Evolutionary conservation across 2,329 filamentous ascomycete genomes (phyloP).

Genomic region (Trichoderma sp.): DNA sequence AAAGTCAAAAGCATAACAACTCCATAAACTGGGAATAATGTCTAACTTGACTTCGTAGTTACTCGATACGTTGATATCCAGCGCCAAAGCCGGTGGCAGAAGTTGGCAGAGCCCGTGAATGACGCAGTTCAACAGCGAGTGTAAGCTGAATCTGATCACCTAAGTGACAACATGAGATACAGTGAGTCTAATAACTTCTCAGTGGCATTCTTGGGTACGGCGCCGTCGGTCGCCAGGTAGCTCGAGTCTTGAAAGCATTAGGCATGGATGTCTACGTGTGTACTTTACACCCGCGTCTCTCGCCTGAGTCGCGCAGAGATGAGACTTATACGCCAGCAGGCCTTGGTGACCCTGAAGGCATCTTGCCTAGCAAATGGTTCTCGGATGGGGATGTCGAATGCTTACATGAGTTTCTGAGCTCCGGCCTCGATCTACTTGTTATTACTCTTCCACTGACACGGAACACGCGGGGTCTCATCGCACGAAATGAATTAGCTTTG

Average conservation of each 20-base stretch:
- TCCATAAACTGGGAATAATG: not conserved
- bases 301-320: slow-evolving; percentile 65
- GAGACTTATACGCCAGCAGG: slow-evolving; percentile 67
- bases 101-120: slow-evolving; percentile 34
- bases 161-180: not conserved
- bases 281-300: slow-evolving; percentile 68
- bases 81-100: slow-evolving; percentile 46
- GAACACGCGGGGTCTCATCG: slow-evolving; percentile 53
- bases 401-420: slow-evolving; percentile 52
- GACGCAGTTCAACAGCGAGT: slow-evolving; percentile 52
- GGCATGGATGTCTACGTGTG: slow-evolving; percentile 76
- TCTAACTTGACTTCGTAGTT: slow-evolving; percentile 28
- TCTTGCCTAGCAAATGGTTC: slow-evolving; percentile 54
- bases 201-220: slow-evolving; percentile 58
- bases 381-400: slow-evolving; percentile 45
- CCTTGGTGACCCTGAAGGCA: slow-evolving; percentile 57
- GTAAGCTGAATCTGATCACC: slow-evolving; percentile 37
- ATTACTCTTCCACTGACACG: slow-evolving; percentile 54
- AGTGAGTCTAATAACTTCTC: not conserved
- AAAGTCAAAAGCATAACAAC: not conserved
- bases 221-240: slow-evolving; percentile 54
- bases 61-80: slow-evolving; percentile 24
- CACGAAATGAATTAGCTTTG: slow-evolving; percentile 50
- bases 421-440: slow-evolving; percentile 55
- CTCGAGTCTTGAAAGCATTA: slow-evolving; percentile 60